These are phyloP conservation scores for Penicillium concentricum DNA, from an alignment of 2,329 filamentous ascomycete species.

Conservation along the genomic window DNA sequence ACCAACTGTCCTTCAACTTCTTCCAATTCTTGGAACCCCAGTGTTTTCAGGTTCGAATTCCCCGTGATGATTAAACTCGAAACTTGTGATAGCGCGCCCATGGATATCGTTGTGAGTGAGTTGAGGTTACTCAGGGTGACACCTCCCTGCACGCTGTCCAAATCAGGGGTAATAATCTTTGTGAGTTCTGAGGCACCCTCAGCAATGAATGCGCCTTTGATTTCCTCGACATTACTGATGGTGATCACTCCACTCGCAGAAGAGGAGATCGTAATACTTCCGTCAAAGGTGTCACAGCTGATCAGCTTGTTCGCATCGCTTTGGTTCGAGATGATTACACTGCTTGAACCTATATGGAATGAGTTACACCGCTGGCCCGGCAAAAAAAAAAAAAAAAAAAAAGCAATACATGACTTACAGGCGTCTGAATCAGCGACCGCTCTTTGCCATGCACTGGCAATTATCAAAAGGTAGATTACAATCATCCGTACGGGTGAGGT, in stretches of 20 bases:
- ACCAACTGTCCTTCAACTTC: conserved; percentile 23
- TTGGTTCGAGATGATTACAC: conserved; percentile 44
- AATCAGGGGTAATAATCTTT: conserved; percentile 15
- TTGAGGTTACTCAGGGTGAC: conserved; percentile 21
- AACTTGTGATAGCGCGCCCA: conserved; percentile 19
- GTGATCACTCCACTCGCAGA: conserved; percentile 39
- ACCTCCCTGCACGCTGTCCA: conserved; percentile 20
- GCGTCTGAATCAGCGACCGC: conserved; percentile 5
- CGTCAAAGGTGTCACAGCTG: conserved; percentile 42
- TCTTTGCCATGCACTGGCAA: conserved; percentile 10
- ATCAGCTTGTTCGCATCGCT: conserved; percentile 31
- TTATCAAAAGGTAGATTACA: not conserved
- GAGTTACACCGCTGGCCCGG: not conserved
- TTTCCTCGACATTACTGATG: conserved; percentile 39
- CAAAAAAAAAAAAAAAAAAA: too few species aligned
- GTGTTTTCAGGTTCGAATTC: conserved; percentile 21
- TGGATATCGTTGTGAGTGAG: conserved; percentile 18
- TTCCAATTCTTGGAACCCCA: conserved; percentile 24
- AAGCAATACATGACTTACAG: conserved; percentile 2
- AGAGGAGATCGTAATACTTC: conserved; percentile 41
- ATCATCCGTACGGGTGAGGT: conserved; percentile 1
- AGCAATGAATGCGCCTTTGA: conserved; percentile 25
- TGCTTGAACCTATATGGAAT: conserved; percentile 39
- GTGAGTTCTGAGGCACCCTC: conserved; percentile 18
- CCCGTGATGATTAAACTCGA: conserved; percentile 21